Base-by-base conservation (phyloP, 148 eudicot species). In the Cornus controversa region DNA sequence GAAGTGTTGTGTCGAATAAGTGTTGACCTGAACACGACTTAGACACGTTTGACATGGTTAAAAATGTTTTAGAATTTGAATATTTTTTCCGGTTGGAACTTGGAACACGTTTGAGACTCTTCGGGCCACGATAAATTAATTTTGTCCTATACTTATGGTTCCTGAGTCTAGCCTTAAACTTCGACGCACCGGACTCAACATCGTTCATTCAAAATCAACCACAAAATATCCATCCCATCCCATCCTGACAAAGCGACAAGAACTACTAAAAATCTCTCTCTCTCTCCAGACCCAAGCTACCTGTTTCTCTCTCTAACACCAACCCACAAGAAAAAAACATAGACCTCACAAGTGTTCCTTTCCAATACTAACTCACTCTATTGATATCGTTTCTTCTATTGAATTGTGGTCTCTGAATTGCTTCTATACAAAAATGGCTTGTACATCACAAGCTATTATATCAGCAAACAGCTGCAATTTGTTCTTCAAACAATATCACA, bases 381-480 rank as follows among this genome's bases (percentile, higher is more conserved):
- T 50, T 50, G 57, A 8, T 18, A 47, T 25, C 26, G 2, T 15
- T 22, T 64, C 37, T 29, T 63, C 36, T 37, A 27, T 6, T 25
- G 8, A 13, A 23, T 24, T 23, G 15, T 53, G n/a, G 18, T 34
- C 40, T 50, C 0, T 50, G 57, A 26, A 10, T 58, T 70, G 36
- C 26, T 13, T 24, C 58, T 25, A 28, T 5, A 10, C 25, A 24
- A 23, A 29, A 9, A 62, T 74, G 54, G 54, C 34, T 20, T 60
- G 77, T 62, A 36, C 54, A 1, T 34, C 77, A 10, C 80, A 78
- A 63, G 75, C 83, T 62, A 47, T 71, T 47, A 69, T 84, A 14
- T 69, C 85, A 70, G 79, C 85, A 66, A 82, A 77, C 67, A 69
- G 82, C 75, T 85, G 66, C 83, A 74, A 69, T 28, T 79, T 77